Conservation (phyloP, 805 yeast species). For the Myxozyma nipponensis region DNA sequence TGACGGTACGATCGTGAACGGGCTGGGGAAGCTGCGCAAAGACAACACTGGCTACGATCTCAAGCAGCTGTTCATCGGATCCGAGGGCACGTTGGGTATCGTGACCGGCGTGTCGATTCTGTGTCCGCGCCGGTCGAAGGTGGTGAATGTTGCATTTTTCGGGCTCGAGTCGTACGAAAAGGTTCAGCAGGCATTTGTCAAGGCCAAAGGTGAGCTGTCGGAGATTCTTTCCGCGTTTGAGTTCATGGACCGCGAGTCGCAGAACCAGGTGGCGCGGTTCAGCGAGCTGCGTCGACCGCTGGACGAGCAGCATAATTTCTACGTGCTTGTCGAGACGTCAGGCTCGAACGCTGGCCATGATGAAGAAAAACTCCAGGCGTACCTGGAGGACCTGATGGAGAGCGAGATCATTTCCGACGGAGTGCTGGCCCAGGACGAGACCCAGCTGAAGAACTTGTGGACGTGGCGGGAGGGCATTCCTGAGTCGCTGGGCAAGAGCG, state of each 20-base stretch:
- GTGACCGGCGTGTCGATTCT: conserved; percentile 86
- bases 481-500: conserved; percentile 77
- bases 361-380: conserved; percentile 79
- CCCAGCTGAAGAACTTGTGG: conserved; percentile 82
- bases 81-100: conserved; percentile 89
- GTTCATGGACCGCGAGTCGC: conserved; percentile 81
- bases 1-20: conserved; percentile 75
- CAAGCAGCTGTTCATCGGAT: conserved; percentile 88
- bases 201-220: conserved; percentile 71
- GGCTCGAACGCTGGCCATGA: conserved; percentile 94
- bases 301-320: conserved; percentile 79
- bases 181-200: conserved; percentile 77
- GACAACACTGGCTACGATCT: conserved; percentile 94
- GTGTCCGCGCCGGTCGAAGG: conserved; percentile 84
- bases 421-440: conserved; percentile 91
- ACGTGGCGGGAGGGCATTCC: conserved; percentile 93
- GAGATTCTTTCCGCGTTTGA: conserved; percentile 92
- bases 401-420: conserved; percentile 85
- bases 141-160: conserved; percentile 81
- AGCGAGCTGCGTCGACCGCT: conserved; percentile 66
- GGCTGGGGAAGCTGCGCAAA: conserved; percentile 81
- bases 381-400: conserved; percentile 82
- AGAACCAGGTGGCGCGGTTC: conserved; percentile 54
- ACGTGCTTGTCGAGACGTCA: conserved; percentile 89
- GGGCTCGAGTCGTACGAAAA: conserved; percentile 77